A percentile compares a stretch with the other conserved stretches of the same genome.
These are phyloP conservation scores for Phytophthora agathidicida DNA, from an alignment of 352 stramenopile genomes.

Conservation along the genomic window DNA sequence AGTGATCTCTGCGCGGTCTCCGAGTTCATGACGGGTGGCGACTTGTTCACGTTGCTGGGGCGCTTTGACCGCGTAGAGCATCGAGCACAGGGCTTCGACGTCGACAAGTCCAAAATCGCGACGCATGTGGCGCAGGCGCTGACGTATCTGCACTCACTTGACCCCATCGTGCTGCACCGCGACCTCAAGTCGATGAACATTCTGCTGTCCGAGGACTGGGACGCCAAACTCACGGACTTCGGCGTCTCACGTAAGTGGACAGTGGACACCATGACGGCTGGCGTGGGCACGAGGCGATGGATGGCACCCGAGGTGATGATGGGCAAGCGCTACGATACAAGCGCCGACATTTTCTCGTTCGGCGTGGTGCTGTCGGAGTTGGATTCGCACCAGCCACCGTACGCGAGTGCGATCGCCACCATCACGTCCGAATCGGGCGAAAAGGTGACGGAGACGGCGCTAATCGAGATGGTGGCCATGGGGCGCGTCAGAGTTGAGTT, in stretches of 20 bases:
- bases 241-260: conserved; percentile 47
- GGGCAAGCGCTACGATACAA: conserved; percentile 50
- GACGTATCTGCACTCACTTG: conserved; percentile 59
- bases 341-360: conserved; percentile 56
- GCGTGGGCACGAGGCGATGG: conserved; percentile 45
- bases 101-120: conserved; percentile 49
- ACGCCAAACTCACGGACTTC: conserved; percentile 68
- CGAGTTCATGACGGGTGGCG: conserved; percentile 57
- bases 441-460: conserved; percentile 30
- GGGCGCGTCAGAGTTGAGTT: conserved; percentile 37
- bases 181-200: conserved; percentile 75
- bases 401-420: conserved; percentile 29
- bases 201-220: conserved; percentile 32
- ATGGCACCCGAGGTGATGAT: conserved; percentile 64
- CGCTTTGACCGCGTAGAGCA: conserved; percentile 42
- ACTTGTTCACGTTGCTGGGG: conserved; percentile 45
- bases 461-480: conserved; percentile 43
- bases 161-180: conserved; percentile 48
- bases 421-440: conserved; percentile 33
- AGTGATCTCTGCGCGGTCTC: conserved; percentile 55
- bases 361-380: conserved; percentile 45
- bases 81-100: conserved; percentile 38
- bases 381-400: conserved; percentile 41
- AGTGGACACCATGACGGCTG: conserved; percentile 53
- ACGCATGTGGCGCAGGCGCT: conserved; percentile 48